Evolutionary conservation across 2,329 filamentous ascomycete species (phyloP), one percentile per base, ranked within the genome.

Genomic region (Fusarium sp.): DNA sequence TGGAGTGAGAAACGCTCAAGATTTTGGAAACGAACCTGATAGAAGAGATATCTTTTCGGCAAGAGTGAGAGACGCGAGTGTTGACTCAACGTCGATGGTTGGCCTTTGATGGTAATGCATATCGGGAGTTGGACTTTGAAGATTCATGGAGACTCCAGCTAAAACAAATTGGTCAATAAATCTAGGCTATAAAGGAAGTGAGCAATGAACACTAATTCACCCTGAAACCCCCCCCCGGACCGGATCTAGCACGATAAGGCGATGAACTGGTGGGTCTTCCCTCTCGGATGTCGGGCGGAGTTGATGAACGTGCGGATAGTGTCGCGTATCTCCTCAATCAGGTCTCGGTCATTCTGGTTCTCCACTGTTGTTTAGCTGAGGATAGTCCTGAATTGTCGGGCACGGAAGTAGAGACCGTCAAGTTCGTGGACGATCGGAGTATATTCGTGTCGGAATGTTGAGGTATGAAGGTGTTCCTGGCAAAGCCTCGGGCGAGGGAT

Each of bases 1-100:
- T 16, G 1, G 11, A 12, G 45, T 16, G 4, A 19, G 10, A 6
- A 4, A n/a, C 9, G 10, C 3, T 2, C 14, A 19, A 13, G 16
- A 18, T 2, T 8, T 10, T 2, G 0, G 7, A 12, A 1, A 14
- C 23, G 2, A 13, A 60, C 63, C 61, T 2, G 63, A 65, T 14
- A 66, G 31, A 8, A 66, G 61, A 14, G 54, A 65, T 5, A 66
- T 60, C 48, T 65, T 65, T 8, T 66, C 63, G 2, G 61, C 44
- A 6, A 66, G 45, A 37, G 63, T 65, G 13, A 66, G 37, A 11
- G 61, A 66, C 9, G 26, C 54, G 19, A 66, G 61, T 5, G 49
- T 60, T 19, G 48, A 52, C 21, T 66, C 61, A 11, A 66, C 60
- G 3, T 66, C 55, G 9, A 66, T 60, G 3, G 49, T 45, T 16